phyloP scores from a whole-genome alignment of 2,329 filamentous ascomycete species.

The Phyllachora maydis region DNA sequence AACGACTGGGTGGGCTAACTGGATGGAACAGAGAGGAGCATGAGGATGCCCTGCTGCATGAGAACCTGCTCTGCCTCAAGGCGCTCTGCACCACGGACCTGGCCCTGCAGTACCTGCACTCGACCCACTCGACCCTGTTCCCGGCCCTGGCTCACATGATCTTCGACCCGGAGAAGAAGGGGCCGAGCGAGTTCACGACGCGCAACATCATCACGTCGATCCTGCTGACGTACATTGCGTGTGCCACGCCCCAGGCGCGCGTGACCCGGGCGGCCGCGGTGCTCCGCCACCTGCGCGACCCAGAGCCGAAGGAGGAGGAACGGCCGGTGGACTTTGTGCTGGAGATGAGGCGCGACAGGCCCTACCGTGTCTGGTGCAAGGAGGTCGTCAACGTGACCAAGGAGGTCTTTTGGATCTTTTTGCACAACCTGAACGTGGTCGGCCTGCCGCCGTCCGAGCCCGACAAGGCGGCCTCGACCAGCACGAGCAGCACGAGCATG shows the following conservation, averaged over 20 bases:
- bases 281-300: conserved; percentile 62
- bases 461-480: conserved; percentile 5
- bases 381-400: conserved; percentile 87
- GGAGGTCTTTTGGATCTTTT: conserved; percentile 98
- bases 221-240: conserved; percentile 71
- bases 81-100: conserved; percentile 81
- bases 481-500: conserved; percentile 1
- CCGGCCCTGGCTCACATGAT: conserved; percentile 73
- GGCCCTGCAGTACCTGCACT: conserved; percentile 62
- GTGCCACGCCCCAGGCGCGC: conserved; percentile 38
- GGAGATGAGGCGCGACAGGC: conserved; percentile 69
- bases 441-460: conserved; percentile 25
- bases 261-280: conserved; percentile 51
- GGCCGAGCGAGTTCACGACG: conserved; percentile 89
- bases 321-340: conserved; percentile 70
- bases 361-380: conserved; percentile 86
- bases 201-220: conserved; percentile 77
- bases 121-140: conserved; percentile 64
- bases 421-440: conserved; percentile 82
- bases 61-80: conserved; percentile 82
- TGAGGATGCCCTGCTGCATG: conserved; percentile 81
- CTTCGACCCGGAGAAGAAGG: conserved; percentile 96
- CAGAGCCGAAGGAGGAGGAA: conserved; percentile 51
- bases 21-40: conserved; percentile 92
- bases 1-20: no score